Evolutionary conservation across 345 rosid genomes (phyloP).

Genomic region (Ricinus communis): DNA sequence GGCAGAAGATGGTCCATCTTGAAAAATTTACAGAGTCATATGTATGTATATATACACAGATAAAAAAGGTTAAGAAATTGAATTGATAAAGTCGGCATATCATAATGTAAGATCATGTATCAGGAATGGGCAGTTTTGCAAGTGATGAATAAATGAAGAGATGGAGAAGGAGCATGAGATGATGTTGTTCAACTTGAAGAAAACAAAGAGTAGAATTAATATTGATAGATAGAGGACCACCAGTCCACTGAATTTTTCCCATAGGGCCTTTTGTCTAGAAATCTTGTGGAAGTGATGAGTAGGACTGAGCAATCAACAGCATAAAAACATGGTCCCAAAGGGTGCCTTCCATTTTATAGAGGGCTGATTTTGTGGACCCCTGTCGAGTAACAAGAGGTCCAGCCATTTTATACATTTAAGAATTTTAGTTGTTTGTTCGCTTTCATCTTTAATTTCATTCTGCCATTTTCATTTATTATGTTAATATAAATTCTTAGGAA

Average conservation of each 20-base stretch:
- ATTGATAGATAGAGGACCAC: constrained; percentile 29
- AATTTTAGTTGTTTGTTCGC: constrained; percentile 29
- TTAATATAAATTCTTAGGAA: not conserved
- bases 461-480: not conserved
- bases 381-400: constrained; percentile 15
- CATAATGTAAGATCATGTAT: too few relatives aligned
- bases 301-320: constrained; percentile 21
- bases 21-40: too few relatives aligned
- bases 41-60: too few relatives aligned
- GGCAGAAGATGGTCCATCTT: too few relatives aligned
- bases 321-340: constrained; percentile 23
- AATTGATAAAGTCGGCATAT: too few relatives aligned
- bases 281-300: constrained; percentile 17
- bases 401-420: constrained; percentile 19
- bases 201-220: not conserved
- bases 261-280: not conserved
- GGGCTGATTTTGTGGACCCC: constrained; percentile 35
- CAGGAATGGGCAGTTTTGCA: too few relatives aligned
- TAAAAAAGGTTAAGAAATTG: too few relatives aligned
- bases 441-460: constrained; percentile 32
- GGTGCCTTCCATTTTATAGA: not conserved
- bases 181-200: not conserved
- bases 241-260: not conserved
- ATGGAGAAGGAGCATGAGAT: constrained; percentile 1
- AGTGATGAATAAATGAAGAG: not conserved